Conservation (phyloP, 768 basidiomycete genomes). For the Gymnopilus junonius region DNA sequence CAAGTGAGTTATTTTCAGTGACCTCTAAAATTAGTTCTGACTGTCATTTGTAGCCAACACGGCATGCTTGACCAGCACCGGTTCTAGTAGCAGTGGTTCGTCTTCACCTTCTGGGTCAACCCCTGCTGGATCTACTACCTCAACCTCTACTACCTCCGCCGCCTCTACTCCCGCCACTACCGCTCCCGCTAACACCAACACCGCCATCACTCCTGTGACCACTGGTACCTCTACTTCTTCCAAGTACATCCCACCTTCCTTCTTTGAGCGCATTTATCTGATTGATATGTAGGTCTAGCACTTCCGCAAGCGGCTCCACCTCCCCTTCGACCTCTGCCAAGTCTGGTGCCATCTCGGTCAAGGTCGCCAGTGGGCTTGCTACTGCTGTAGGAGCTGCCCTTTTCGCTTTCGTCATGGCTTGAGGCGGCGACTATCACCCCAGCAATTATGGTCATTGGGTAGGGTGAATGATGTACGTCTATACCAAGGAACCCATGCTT, state of each 20-base stretch:
- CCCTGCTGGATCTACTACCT: conserved; percentile 17
- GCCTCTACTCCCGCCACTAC: conserved; percentile 17
- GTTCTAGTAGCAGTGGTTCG: not conserved
- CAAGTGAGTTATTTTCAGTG: conserved; percentile 45
- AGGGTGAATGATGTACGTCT: not conserved
- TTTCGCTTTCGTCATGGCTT: conserved; percentile 11
- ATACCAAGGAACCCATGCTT: conserved; percentile 1
- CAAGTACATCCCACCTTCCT: not conserved
- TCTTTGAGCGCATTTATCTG: not conserved
- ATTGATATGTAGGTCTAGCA: not conserved
- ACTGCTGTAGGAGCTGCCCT: conserved; percentile 12
- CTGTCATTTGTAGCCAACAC: conserved; percentile 7
- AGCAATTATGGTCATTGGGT: not conserved
- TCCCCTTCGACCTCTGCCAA: conserved; percentile 19
- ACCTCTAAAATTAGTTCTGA: not conserved
- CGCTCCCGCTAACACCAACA: conserved; percentile 8
- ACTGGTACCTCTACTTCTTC: conserved; percentile 11
- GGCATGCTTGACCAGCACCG: conserved; percentile 12
- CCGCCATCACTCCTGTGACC: conserved; percentile 8
- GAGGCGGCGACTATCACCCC: not conserved
- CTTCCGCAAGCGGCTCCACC: not conserved
- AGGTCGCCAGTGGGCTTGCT: conserved; percentile 6
- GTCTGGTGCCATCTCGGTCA: conserved; percentile 23
- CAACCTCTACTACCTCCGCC: conserved; percentile 15
- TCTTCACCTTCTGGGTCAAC: conserved; percentile 16